Percentiles rank a stretch among this genome's conserved stretches.
Conservation (phyloP, 1,139 yeast genomes). For the Debaryomycetaceae sp. region DNA sequence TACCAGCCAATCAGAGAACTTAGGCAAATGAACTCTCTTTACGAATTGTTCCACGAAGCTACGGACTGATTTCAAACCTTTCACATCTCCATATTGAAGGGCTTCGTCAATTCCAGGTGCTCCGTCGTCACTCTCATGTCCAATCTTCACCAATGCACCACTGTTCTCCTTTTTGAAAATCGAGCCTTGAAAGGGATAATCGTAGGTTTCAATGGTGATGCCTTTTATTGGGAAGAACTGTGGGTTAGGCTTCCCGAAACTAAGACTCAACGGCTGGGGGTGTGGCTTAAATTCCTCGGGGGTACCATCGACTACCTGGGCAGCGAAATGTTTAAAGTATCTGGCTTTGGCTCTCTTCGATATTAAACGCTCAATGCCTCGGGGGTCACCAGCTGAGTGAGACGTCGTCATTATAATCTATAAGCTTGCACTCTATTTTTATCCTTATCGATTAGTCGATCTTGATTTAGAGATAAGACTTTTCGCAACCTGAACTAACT, state of each 20-base stretch:
- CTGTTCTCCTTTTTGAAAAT: conserved; percentile 18
- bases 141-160: conserved; percentile 14
- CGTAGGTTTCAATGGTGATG: conserved; percentile 43
- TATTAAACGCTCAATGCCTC: conserved; percentile 11
- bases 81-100: conserved; percentile 45
- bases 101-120: conserved; percentile 43
- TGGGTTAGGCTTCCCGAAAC: conserved; percentile 57
- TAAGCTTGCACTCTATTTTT: too few relatives aligned
- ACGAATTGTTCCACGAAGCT: conserved; percentile 43
- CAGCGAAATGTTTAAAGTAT: conserved; percentile 21
- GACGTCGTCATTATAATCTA: not conserved
- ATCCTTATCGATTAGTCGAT: not conserved
- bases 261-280: conserved; percentile 44
- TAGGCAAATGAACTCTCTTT: conserved; percentile 44
- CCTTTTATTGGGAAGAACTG: conserved; percentile 58
- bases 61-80: conserved; percentile 42
- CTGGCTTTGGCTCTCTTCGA: conserved; percentile 30
- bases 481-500: too few relatives aligned
- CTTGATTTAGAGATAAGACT: not conserved
- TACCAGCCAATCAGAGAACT: conserved; percentile 52
- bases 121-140: conserved; percentile 17
- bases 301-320: conserved; percentile 17
- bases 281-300: conserved; percentile 44
- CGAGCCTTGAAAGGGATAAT: conserved; percentile 36
- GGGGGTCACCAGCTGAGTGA: not conserved